Evolutionary conservation across 345 rosid species (phyloP).

Genomic region (Firmiana major): DNA sequence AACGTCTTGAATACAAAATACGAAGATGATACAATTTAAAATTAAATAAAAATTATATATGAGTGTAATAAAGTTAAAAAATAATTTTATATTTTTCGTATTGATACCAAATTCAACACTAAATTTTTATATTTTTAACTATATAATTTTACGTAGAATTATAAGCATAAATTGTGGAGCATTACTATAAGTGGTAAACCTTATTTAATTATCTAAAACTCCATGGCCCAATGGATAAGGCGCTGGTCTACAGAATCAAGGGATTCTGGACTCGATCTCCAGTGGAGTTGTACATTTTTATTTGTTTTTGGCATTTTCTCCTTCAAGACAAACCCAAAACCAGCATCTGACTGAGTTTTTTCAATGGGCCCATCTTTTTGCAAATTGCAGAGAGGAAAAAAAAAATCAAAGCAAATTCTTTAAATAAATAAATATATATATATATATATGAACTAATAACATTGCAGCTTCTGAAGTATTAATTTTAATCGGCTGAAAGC

Average conservation of each 20-base stretch:
- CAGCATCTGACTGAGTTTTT: neutral
- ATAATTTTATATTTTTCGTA: too few relatives aligned
- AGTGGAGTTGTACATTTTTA: slow-evolving; percentile 34
- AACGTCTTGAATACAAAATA: too few relatives aligned
- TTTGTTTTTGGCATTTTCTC: neutral
- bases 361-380: neutral
- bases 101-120: too few relatives aligned
- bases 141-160: too few relatives aligned
- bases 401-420: neutral
- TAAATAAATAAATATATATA: too few relatives aligned
- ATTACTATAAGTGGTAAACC: too few relatives aligned
- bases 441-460: too few relatives aligned
- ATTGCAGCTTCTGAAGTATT: neutral
- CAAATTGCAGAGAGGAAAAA: neutral
- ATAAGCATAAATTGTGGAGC: too few relatives aligned
- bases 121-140: too few relatives aligned
- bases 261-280: slow-evolving; percentile 76
- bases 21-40: too few relatives aligned
- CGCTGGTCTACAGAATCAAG: slow-evolving; percentile 73
- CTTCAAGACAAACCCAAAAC: neutral
- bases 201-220: slow-evolving; percentile 9
- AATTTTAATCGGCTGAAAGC: neutral
- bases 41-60: too few relatives aligned
- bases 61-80: too few relatives aligned
- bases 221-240: slow-evolving; percentile 76